These are phyloP conservation scores for Paramecium sexaurelia DNA, from an alignment of 73 alveolate genomes.

Conservation along the genomic window DNA sequence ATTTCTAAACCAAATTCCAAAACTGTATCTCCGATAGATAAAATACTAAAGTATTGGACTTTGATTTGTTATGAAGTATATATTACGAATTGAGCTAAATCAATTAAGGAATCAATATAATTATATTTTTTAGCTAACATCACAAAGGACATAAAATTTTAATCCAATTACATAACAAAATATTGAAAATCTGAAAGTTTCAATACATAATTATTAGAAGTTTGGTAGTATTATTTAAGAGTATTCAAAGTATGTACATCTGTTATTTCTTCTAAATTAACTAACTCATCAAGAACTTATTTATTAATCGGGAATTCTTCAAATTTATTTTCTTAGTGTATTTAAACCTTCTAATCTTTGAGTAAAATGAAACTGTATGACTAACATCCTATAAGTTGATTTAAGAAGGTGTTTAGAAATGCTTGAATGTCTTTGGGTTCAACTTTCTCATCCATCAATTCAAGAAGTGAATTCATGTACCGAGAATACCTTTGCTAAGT, in stretches of 20 bases:
- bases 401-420: not conserved
- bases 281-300: not conserved
- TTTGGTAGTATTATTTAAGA: not conserved
- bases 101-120: not conserved
- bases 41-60: slow-evolving; percentile 1
- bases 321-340: not conserved
- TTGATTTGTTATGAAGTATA: not conserved
- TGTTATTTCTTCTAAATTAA: not conserved
- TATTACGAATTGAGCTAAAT: slow-evolving; percentile 10
- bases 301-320: not conserved
- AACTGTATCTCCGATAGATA: not conserved
- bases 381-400: not conserved
- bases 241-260: not conserved
- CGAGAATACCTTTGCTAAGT: slow-evolving; percentile 51
- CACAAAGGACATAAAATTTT: not conserved
- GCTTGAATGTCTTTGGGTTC: not conserved
- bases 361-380: slow-evolving; percentile 6
- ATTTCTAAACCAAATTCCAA: slow-evolving; percentile 19
- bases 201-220: not conserved
- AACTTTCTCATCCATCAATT: slow-evolving; percentile 51
- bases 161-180: not conserved
- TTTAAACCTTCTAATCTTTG: not conserved
- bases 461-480: slow-evolving; percentile 31
- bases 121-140: not conserved
- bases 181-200: not conserved